These are phyloP conservation scores for Aspergillus pseudoterreus DNA, from an alignment of 2,329 filamentous ascomycete genomes.

Conservation along the genomic window DNA sequence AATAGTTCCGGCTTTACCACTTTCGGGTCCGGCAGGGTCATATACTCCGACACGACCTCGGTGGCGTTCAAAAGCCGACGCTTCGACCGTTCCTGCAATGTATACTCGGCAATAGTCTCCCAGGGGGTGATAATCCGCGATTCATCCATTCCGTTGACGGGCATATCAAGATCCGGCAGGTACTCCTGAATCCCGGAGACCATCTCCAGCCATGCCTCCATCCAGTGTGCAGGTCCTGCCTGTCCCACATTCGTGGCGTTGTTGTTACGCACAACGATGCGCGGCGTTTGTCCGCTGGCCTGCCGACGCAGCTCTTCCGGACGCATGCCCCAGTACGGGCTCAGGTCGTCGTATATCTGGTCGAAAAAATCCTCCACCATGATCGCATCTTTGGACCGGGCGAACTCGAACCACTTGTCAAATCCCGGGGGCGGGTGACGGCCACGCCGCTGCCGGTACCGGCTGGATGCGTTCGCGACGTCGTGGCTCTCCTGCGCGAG, in stretches of 20 bases:
- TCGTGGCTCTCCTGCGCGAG: slow-evolving; percentile 30
- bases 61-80: slow-evolving; percentile 1
- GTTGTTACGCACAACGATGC: slow-evolving; percentile 41
- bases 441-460: slow-evolving; percentile 43
- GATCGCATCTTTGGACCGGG: slow-evolving; percentile 38
- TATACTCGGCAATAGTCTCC: slow-evolving; percentile 42
- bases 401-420: slow-evolving; percentile 47
- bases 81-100: slow-evolving; percentile 27
- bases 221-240: slow-evolving; percentile 30
- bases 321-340: slow-evolving; percentile 48
- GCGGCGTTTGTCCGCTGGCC: slow-evolving; percentile 34
- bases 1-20: slow-evolving; percentile 11
- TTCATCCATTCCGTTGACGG: slow-evolving; percentile 50
- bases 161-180: slow-evolving; percentile 46
- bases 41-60: slow-evolving; percentile 9
- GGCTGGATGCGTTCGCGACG: slow-evolving; percentile 36
- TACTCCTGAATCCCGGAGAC: slow-evolving; percentile 32
- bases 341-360: slow-evolving; percentile 48
- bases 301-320: slow-evolving; percentile 41
- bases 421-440: slow-evolving; percentile 51
- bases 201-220: slow-evolving; percentile 42
- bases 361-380: slow-evolving; percentile 51
- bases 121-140: slow-evolving; percentile 46
- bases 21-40: slow-evolving; percentile 2
- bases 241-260: slow-evolving; percentile 27